Percentiles rank a stretch among this genome's conserved stretches.
Evolutionary conservation across 805 yeast genomes (phyloP).

Genomic region (Scheffersomyces amazonensis): DNA sequence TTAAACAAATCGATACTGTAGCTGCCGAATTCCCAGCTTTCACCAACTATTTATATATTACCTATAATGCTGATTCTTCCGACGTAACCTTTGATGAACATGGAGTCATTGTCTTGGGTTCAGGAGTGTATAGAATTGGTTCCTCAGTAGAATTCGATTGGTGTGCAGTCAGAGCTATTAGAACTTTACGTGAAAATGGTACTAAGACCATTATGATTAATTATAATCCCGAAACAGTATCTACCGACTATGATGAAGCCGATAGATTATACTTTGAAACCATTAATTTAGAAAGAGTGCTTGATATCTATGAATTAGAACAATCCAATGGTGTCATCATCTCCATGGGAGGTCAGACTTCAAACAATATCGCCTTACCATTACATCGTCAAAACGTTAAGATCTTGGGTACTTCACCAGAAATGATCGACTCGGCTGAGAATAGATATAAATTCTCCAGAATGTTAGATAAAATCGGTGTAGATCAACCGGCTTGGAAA

Average conservation of each 20-base stretch:
- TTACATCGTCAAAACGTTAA: constrained; percentile 93
- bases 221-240: constrained; percentile 97
- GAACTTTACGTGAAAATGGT: constrained; percentile 85
- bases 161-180: constrained; percentile 98
- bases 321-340: constrained; percentile 88
- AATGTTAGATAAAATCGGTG: constrained; percentile 94
- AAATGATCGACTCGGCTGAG: constrained; percentile 97
- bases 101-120: constrained; percentile 94
- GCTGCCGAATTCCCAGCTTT: constrained; percentile 98
- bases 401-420: constrained; percentile 95
- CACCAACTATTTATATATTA: constrained; percentile 92
- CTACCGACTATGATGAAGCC: constrained; percentile 98
- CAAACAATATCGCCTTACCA: constrained; percentile 92
- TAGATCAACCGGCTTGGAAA: constrained; percentile 99
- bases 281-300: constrained; percentile 86
- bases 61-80: constrained; percentile 86
- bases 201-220: constrained; percentile 94
- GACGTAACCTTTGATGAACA: constrained; percentile 89
- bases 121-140: constrained; percentile 98
- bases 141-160: constrained; percentile 98
- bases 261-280: constrained; percentile 96
- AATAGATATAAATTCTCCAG: constrained; percentile 97
- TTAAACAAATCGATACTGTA: constrained; percentile 95
- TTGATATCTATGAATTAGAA: constrained; percentile 93
- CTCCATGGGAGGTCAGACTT: constrained; percentile 98